Evolutionary conservation across 106 monocot species (phyloP), one percentile per base, ranked within the genome.

Genomic region (Triglochin maritima): DNA sequence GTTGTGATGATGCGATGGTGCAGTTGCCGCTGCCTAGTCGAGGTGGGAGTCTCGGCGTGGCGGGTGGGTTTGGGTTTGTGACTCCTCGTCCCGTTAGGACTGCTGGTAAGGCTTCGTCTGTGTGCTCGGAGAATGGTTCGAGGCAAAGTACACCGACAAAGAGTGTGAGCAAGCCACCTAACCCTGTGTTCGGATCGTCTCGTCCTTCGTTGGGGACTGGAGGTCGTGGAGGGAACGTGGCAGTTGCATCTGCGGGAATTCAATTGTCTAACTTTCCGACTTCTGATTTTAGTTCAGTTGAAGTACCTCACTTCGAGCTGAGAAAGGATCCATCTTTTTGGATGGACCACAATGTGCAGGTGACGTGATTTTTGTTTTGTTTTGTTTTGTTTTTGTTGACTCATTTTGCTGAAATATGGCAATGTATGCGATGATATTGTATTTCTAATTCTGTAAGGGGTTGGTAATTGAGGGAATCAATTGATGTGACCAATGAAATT

Each of bases 281-380:
- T 7, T 50, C 51, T 4, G 67, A 73, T 43, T 76, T 77, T 56
- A 76, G 76, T 69, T 56, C 84, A 7, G 62, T 72, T 44, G 90
- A 87, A 64, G 90, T 90, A 56, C 79, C 85, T 14, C 81, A 85
- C 72, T 95, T 95, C 52, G 90, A 87, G 41, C 83, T 95, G 62
- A 82, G 57, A 58, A 90, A 95, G 75, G 87, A 95, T 60, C 90
- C 89, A 7, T 87, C 90, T 47, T 95, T 95, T 59, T 95, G 94
- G 94, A 79, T 90, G 82, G 87, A 95, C 59, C 79, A 95, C 80
- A 95, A 90, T 80, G 90, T 95, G 14, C 94, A 94, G 94, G 94
- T 94, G 75, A 56, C 49, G 52, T 52, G 52, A 59, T 2, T 13
- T 2, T 14, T 45, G 0, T 51, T 60, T 10, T 65, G 5, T 9